Base-by-base conservation (phyloP, 345 rosid species). In the Mangifera indica region DNA sequence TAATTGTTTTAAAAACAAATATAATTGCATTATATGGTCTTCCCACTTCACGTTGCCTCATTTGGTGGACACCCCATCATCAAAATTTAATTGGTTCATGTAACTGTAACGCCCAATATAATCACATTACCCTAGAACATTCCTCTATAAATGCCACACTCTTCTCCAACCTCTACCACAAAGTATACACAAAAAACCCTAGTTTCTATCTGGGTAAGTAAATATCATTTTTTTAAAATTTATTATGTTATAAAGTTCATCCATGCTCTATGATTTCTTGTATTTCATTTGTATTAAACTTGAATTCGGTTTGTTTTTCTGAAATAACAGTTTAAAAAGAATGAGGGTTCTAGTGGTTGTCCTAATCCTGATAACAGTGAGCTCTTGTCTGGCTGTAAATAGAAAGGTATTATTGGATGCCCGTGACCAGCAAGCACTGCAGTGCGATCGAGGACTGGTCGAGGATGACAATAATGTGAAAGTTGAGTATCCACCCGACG, bases 31-130 rank as follows among this genome's bases (percentile, higher is more conserved):
- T 21, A 45, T 57, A 69, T 51, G 72, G 64, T 25, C 73, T 64
- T 18, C 80, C 83, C 84, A 81, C 82, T 73, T 72, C 56, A 58
- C 77, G 13, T 73, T 81, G 85, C 78, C 79, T 60, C 76, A 63
- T 55, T 55, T 73, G 72, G 81, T 81, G 85, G 84, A 68, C 22
- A 57, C 58, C 69, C 46, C 77, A 76, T 55, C 63, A 54, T 55
- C 37, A 44, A 9, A 57, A 51, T 5, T 60, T 15, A 45, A 24
- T 20, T 66, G 51, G 17, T 40, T 44, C 68, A 37, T 49, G 15
- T 49, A 49, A 49, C 6, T 60, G 10, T 58, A 14, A 21, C 54
- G 64, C 42, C 40, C 40, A 34, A 34, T 34, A 34, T 34, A 34
- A 29, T 26, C 44, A 56, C 60, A 32, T 17, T 49, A 69, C 67